Evolutionary conservation across 2,329 filamentous ascomycete genomes (phyloP).

Genomic region (Tetracladium maxilliforme): DNA sequence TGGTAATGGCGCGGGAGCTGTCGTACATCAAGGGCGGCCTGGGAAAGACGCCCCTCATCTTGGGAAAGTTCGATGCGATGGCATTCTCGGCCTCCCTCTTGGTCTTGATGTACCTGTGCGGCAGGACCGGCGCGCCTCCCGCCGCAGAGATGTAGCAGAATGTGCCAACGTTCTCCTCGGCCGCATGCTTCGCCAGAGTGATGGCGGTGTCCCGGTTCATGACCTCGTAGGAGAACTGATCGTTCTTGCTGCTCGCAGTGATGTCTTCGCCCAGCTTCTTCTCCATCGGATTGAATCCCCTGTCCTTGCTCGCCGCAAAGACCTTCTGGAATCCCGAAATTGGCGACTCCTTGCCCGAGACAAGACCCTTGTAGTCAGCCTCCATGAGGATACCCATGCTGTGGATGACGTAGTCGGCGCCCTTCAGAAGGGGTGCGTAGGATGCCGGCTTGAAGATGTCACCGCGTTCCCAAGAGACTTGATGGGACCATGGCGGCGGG

Average conservation of each 20-base stretch:
- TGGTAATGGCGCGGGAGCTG: conserved; percentile 61
- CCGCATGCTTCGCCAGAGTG: conserved; percentile 64
- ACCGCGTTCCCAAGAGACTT: conserved; percentile 75
- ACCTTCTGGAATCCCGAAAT: conserved; percentile 63
- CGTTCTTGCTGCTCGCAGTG: conserved; percentile 48
- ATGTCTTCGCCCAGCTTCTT: conserved; percentile 43
- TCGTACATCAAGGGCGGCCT: conserved; percentile 87
- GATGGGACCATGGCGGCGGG: conserved; percentile 66
- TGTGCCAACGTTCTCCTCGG: conserved; percentile 43
- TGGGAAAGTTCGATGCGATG: conserved; percentile 57
- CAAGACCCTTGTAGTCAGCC: conserved; percentile 90
- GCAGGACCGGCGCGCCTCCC: conserved; percentile 71
- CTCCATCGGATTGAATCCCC: conserved; percentile 56
- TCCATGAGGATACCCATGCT: conserved; percentile 92
- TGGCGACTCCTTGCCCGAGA: conserved; percentile 74
- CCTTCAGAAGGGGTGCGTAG: conserved; percentile 62
- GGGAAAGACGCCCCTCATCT: conserved; percentile 68
- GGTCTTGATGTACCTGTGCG: conserved; percentile 72
- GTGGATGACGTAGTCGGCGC: conserved; percentile 78
- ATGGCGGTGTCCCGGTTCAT: conserved; percentile 93
- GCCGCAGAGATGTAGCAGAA: conserved; percentile 88
- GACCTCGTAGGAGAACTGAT: conserved; percentile 83
- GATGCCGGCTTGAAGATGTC: conserved; percentile 74
- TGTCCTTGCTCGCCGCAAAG: conserved; percentile 52
- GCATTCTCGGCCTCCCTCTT: conserved; percentile 80